Evolutionary conservation across 2,329 filamentous ascomycete genomes (phyloP), one percentile per base, ranked within the genome.

Genomic region (Graphilbum ipis-grandicollis): DNA sequence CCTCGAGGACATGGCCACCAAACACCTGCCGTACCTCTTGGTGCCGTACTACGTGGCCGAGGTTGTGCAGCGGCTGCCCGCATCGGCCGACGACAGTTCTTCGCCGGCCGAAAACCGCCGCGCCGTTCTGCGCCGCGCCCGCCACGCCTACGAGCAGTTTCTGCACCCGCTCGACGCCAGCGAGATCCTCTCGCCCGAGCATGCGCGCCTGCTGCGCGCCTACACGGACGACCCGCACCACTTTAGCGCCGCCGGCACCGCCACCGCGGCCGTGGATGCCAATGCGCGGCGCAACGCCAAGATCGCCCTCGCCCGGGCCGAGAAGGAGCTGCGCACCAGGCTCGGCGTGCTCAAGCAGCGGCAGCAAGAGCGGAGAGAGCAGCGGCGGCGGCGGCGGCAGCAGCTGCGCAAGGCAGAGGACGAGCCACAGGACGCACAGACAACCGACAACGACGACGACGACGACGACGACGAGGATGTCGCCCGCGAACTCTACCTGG

Each of bases 11-110:
- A 62, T 94, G 23, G 65, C 81, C 13, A 92, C 88, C 1, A 66
- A 69, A n/a, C 78, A 93, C 50, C 60, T 98, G 23, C 83, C 84
- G 58, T 93, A 88, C 54, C 68, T 98, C 42, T 68, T 84, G 18
- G 70, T 86, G 43, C 68, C 79, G 55, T 84, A 77, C 55, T 71
- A 78, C 49, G 62, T 90, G 37, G 88, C 85, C 25, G 85, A 93
- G 51, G 66, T 94, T 12, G 62, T 79, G 28, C 74, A 83, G 49
- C 77, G 72, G 46, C 65, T 78, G 41, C 74, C 70, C 4, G 17
- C 12, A 15, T 2, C 8, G n/a, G 29, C n/a, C 15, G 21, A 30
- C 31, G 60, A n/a, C n/a, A n/a, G n/a, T n/a, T n/a, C n/a, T n/a
- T n/a, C n/a, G n/a, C n/a, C n/a, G n/a, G n/a, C 60, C 13, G 42